Conservation (phyloP, 148 eudicot genomes). For the Camellia sinensis region DNA sequence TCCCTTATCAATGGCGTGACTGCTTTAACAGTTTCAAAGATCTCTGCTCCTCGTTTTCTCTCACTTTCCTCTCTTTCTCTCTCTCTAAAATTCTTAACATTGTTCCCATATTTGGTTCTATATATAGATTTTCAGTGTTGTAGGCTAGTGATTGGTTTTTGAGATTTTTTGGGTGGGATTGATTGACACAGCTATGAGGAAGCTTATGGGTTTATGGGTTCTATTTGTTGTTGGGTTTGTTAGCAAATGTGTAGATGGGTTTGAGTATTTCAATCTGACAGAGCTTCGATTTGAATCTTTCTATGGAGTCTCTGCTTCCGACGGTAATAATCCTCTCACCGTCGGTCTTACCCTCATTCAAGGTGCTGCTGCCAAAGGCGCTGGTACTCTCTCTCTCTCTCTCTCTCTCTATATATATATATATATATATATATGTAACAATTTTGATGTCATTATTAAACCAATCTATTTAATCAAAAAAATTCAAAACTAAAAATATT, state of each 20-base stretch:
- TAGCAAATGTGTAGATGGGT: constrained; percentile 30
- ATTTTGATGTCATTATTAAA: too few species aligned
- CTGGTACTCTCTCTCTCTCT: constrained; percentile 50
- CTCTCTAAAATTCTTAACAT: not conserved
- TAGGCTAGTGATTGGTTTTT: not conserved
- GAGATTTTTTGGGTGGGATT: not conserved
- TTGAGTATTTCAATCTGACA: constrained; percentile 31
- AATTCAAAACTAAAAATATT: too few species aligned
- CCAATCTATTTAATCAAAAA: too few species aligned
- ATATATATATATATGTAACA: too few species aligned
- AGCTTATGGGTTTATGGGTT: constrained; percentile 25
- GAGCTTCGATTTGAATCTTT: constrained; percentile 32
- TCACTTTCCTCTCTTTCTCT: not conserved
- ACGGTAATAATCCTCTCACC: constrained; percentile 43
- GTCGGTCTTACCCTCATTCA: constrained; percentile 71
- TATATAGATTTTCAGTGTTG: not conserved
- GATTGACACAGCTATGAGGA: constrained; percentile 16
- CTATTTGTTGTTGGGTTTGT: constrained; percentile 24
- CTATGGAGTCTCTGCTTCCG: constrained; percentile 43
- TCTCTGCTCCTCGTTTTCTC: not conserved
- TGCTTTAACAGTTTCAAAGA: too few species aligned
- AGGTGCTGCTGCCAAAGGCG: constrained; percentile 88
- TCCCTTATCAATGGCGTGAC: too few species aligned
- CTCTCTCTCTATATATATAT: not conserved
- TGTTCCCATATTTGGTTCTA: not conserved